Evolutionary conservation across 768 basidiomycete genomes (phyloP), one percentile per base, ranked within the genome.

Genomic region (Leccinum truebloodii): DNA sequence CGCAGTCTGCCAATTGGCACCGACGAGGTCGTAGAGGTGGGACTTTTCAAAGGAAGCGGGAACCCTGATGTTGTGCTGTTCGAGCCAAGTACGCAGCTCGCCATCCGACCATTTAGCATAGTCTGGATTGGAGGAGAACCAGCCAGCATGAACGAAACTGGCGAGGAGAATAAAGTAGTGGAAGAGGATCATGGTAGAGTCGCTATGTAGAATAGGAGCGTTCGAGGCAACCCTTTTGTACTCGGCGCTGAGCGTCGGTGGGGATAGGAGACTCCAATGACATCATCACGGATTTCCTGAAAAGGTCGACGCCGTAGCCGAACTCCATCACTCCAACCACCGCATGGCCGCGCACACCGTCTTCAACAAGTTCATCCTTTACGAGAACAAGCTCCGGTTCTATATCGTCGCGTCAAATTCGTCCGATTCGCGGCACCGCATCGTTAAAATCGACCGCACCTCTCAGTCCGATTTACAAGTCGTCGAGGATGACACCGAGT

Each of bases 401-500:
- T 98, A 87, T 77, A 85, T 99, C 56, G 86, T 98, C 61, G 95
- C 92, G 3, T 95, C 92, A 46, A 94, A 94, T 76, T 84, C 92
- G 1, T 86, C 90, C 18, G 92, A 93, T 60, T 90, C 92, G 1
- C 84, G 90, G 1, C 95, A 97, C 70, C 85, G 92, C 20, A 92
- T 99, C 58, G 84, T 98, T 69, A 97, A 95, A 79, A 88, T 99
- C 56, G 95, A 99, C 74, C 81, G 96, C 44, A 94, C 91, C 1
- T 82, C 85, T 0, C 88, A 87, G 58, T 84, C 86, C 32, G 87
- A 90, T 62, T 80, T 97, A 12, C 76, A 77, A 26, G 85, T 97
- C 3, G 81, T 94, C 26, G 94, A 98, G 66, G 97, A 98, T 71
- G 86, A 92, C 44, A 87, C 87, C 0, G 85, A 92, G 24, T 99